These are phyloP conservation scores for Solanum etuberosum DNA, from an alignment of 257 asterid genomes.

Conservation along the genomic window DNA sequence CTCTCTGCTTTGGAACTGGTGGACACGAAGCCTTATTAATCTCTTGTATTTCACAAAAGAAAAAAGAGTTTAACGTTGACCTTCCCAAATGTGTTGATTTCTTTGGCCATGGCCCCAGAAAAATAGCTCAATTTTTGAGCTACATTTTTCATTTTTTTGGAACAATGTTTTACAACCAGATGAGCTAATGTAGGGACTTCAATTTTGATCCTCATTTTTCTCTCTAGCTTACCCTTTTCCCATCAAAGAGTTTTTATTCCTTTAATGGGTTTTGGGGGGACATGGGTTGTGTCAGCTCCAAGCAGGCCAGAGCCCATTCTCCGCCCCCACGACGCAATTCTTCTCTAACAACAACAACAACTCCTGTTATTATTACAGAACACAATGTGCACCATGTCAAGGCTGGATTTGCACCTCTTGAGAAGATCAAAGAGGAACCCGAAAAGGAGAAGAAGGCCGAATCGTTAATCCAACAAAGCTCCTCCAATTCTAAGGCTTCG, in stretches of 20 bases:
- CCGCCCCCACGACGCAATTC: not conserved
- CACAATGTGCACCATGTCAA: conserved; percentile 12
- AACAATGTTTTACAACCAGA: not conserved
- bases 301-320: conserved; percentile 30
- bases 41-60: not conserved
- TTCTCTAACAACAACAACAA: not conserved
- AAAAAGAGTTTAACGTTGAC: not conserved
- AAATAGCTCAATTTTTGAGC: not conserved
- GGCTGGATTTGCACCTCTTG: conserved; percentile 38
- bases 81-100: not conserved
- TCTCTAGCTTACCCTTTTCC: not conserved
- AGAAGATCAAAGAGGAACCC: conserved; percentile 75
- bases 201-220: not conserved
- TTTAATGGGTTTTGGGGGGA: conserved; percentile 63
- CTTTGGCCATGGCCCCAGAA: not conserved
- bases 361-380: conserved; percentile 1
- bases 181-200: not conserved
- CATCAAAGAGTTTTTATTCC: not conserved
- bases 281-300: conserved; percentile 95
- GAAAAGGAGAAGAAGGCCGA: conserved; percentile 47
- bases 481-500: conserved; percentile 18
- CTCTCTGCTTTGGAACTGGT: not conserved
- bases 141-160: not conserved
- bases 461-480: not conserved
- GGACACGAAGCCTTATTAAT: not conserved